Evolutionary conservation across 31 red algal species (phyloP).

Genomic region (Asparagopsis taxiformis): DNA sequence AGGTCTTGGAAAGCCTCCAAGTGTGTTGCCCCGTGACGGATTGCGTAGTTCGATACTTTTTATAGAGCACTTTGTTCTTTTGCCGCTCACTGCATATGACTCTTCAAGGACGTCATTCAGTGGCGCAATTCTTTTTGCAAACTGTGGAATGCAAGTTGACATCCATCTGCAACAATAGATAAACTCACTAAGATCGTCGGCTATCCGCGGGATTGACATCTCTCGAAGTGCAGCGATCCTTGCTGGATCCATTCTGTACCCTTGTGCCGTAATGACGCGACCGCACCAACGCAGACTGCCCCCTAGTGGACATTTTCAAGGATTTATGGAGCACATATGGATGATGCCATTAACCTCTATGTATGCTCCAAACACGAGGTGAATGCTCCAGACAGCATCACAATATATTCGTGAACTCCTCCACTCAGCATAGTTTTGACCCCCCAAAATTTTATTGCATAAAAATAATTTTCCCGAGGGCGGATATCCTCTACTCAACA

Average conservation of each 20-base stretch:
- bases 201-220: background rate
- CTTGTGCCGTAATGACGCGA: constrained; percentile 16
- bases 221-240: constrained; percentile 3
- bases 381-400: too few relatives aligned
- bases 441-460: too few relatives aligned
- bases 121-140: background rate
- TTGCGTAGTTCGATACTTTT: background rate
- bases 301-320: too few relatives aligned
- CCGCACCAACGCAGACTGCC: constrained; percentile 14
- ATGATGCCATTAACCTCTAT: too few relatives aligned
- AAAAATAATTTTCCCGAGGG: too few relatives aligned
- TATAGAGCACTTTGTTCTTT: background rate
- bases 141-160: constrained; percentile 14
- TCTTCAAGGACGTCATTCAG: constrained; percentile 16
- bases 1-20: background rate
- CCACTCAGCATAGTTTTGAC: too few relatives aligned
- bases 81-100: background rate
- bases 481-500: too few relatives aligned
- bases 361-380: too few relatives aligned
- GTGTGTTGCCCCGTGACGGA: background rate
- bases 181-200: constrained; percentile 20
- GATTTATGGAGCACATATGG: too few relatives aligned
- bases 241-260: constrained; percentile 16
- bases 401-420: too few relatives aligned
- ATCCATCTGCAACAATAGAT: constrained; percentile 20